phyloP scores from a whole-genome alignment of 2,329 filamentous ascomycete genomes.

The Scedosporium aurantiacum region DNA sequence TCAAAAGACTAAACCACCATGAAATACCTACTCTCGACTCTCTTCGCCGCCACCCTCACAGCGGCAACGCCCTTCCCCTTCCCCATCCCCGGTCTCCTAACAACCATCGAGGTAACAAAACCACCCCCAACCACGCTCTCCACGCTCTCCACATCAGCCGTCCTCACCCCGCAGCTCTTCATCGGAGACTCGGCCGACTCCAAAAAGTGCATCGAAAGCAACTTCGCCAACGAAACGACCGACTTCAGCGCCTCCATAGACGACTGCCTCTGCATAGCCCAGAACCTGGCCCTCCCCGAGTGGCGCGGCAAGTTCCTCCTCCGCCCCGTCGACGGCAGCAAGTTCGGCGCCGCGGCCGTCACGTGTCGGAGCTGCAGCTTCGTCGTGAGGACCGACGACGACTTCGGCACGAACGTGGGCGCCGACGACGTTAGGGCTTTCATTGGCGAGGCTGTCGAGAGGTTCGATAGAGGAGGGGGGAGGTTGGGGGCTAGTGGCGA shows the following conservation, averaged over 20 bases:
- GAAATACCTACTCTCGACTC: not conserved
- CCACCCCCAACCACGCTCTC: not conserved
- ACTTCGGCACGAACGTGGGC: conserved; percentile 7
- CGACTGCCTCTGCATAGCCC: conserved; percentile 8
- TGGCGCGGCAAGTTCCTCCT: conserved; percentile 7
- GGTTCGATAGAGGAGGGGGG: conserved; percentile 3
- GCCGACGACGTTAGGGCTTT: conserved; percentile 2
- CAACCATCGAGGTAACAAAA: not conserved
- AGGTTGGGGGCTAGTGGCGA: conserved; percentile 6
- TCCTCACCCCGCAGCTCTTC: not conserved
- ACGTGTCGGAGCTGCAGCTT: conserved; percentile 8
- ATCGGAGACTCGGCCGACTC: conserved; percentile 1
- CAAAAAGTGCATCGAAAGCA: conserved; percentile 4
- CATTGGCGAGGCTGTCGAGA: conserved; percentile 3
- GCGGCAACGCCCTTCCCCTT: not conserved
- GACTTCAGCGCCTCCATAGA: conserved; percentile 5
- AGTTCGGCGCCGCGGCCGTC: conserved; percentile 4
- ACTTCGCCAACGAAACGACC: conserved; percentile 6
- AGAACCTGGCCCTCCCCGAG: conserved; percentile 1
- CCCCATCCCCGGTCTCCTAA: not conserved
- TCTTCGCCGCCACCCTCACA: not conserved
- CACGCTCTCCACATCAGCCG: not conserved
- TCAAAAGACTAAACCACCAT: not conserved
- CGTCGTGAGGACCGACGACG: conserved; percentile 3
- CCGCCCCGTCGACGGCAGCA: conserved; percentile 6